phyloP scores from a whole-genome alignment of 2,329 filamentous ascomycete genomes.

The Pestalotiopsis sp. region DNA sequence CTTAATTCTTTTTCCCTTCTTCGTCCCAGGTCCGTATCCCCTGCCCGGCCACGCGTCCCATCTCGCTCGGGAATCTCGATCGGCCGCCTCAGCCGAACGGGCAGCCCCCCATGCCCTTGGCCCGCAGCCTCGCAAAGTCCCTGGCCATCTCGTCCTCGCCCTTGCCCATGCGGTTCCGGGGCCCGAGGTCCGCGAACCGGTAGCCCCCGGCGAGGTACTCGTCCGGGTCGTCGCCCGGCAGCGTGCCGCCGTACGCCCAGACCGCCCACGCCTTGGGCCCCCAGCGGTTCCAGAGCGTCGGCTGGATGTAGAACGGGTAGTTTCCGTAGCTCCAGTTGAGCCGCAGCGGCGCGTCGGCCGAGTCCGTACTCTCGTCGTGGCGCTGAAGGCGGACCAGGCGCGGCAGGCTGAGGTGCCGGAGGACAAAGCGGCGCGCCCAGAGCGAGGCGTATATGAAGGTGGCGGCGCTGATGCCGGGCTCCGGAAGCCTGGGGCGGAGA shows the following conservation, averaged over 20 bases:
- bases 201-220: constrained; percentile 52
- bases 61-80: too few relatives aligned
- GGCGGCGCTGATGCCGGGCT: constrained; percentile 39
- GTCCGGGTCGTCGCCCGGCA: constrained; percentile 45
- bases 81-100: constrained; percentile 21
- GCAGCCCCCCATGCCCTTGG: constrained; percentile 30
- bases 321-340: constrained; percentile 53
- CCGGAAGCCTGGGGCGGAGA: constrained; percentile 36
- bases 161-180: constrained; percentile 52
- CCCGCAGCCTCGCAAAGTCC: constrained; percentile 37
- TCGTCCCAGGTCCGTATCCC: too few relatives aligned
- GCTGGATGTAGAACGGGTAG: constrained; percentile 66
- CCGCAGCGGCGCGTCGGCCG: constrained; percentile 53
- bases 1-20: too few relatives aligned
- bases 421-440: constrained; percentile 50
- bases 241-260: constrained; percentile 42
- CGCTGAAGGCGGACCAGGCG: constrained; percentile 44
- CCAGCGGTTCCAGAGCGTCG: constrained; percentile 64
- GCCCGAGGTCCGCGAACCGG: constrained; percentile 62
- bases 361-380: constrained; percentile 48
- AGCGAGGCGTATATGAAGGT: constrained; percentile 50
- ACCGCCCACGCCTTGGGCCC: constrained; percentile 55
- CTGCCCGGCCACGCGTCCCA: too few relatives aligned
- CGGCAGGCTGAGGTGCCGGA: constrained; percentile 63
- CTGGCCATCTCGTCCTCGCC: constrained; percentile 50